phyloP scores from a whole-genome alignment of 768 basidiomycete genomes.

The Cyclocybe cylindracea region DNA sequence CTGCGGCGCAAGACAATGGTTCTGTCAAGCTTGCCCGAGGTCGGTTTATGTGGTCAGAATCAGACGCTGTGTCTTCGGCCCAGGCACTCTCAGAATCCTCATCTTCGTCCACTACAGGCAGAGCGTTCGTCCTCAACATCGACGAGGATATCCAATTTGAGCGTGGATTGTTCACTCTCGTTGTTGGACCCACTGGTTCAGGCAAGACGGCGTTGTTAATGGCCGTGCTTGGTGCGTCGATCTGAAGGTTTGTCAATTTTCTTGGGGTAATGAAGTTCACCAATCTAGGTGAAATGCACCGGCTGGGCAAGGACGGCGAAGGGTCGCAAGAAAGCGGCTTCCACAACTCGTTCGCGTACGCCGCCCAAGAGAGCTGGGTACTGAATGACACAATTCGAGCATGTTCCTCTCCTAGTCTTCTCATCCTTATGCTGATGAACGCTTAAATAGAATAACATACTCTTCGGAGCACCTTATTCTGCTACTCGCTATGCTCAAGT shows the following conservation, averaged over 20 bases:
- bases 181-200: slow-evolving; percentile 58
- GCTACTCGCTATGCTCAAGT: slow-evolving; percentile 72
- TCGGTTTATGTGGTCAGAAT: slow-evolving; percentile 53
- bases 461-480: slow-evolving; percentile 74
- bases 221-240: slow-evolving; percentile 51
- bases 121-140: slow-evolving; percentile 52
- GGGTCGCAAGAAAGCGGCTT: slow-evolving; percentile 66
- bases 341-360: slow-evolving; percentile 45
- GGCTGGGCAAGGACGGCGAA: slow-evolving; percentile 50
- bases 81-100: slow-evolving; percentile 36
- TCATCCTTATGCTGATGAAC: not conserved
- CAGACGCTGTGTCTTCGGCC: slow-evolving; percentile 24
- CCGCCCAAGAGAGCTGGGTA: slow-evolving; percentile 81
- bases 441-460: slow-evolving; percentile 58
- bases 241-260: not conserved
- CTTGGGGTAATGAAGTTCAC: not conserved
- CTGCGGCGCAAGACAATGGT: slow-evolving; percentile 35
- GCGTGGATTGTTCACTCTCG: slow-evolving; percentile 49
- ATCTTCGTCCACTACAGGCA: slow-evolving; percentile 3
- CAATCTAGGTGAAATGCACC: slow-evolving; percentile 60
- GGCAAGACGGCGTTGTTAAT: slow-evolving; percentile 67
- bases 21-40: slow-evolving; percentile 42
- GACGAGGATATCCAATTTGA: slow-evolving; percentile 56
- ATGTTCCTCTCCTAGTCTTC: not conserved
- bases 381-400: slow-evolving; percentile 74